These are phyloP conservation scores for Amylostereum areolatum DNA, from an alignment of 1,284 basidiomycete species.

Conservation along the genomic window DNA sequence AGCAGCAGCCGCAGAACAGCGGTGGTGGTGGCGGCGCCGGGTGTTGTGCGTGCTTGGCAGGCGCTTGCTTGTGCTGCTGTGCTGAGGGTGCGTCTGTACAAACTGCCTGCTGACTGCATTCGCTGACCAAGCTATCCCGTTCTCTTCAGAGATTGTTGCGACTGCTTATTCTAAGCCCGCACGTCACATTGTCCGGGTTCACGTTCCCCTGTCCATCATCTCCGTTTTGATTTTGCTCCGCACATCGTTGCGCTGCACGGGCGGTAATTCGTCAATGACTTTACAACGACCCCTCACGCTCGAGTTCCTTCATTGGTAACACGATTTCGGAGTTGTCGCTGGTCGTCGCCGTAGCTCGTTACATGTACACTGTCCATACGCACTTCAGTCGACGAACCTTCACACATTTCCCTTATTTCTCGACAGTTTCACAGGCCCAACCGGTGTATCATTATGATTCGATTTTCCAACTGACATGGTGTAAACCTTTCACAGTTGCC, in stretches of 20 bases:
- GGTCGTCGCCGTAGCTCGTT: too few relatives aligned
- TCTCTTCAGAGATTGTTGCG: constrained; percentile 58
- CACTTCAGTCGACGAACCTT: too few relatives aligned
- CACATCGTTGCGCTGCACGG: neutral
- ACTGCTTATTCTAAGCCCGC: constrained; percentile 53
- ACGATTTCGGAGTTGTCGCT: too few relatives aligned
- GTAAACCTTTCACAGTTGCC: too few relatives aligned
- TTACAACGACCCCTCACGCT: neutral
- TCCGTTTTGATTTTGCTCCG: constrained; percentile 1
- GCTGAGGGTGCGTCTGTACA: constrained; percentile 54
- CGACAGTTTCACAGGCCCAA: too few relatives aligned
- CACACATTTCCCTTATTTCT: too few relatives aligned
- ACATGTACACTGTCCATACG: too few relatives aligned
- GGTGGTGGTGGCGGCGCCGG: constrained; percentile 33
- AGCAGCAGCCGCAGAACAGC: constrained; percentile 41
- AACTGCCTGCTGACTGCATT: too few relatives aligned
- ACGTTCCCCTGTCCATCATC: neutral
- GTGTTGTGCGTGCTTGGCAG: constrained; percentile 68
- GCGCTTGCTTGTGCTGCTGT: constrained; percentile 70
- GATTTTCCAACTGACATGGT: too few relatives aligned
- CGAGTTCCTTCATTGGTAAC: constrained; percentile 1
- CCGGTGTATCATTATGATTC: too few relatives aligned
- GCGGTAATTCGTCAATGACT: neutral
- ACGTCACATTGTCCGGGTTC: neutral
- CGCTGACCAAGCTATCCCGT: neutral